phyloP scores from a whole-genome alignment of 2,329 filamentous ascomycete genomes.

The Diaporthe ampelina region DNA sequence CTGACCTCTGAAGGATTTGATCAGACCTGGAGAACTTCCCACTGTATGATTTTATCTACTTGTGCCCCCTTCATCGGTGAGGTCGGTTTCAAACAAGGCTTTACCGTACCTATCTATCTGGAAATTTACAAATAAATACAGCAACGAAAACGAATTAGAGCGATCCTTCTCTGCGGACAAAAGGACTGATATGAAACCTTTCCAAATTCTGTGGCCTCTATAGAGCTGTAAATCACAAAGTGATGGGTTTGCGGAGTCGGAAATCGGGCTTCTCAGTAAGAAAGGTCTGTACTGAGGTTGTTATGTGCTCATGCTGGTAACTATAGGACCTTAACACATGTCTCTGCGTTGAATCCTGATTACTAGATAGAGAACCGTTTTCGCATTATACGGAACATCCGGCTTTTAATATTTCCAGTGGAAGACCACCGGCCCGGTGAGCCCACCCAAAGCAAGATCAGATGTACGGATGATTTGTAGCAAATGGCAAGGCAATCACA shows the following conservation, averaged over 20 bases:
- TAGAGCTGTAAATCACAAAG: not conserved
- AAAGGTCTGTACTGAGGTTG: not conserved
- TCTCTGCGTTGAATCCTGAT: not conserved
- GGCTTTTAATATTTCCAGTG: not conserved
- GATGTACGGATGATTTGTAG: not conserved
- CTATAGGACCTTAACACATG: not conserved
- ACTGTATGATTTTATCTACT: no score
- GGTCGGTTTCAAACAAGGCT: no score
- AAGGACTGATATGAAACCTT: no score
- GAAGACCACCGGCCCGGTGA: not conserved
- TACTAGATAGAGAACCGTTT: not conserved
- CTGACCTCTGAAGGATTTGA: no score
- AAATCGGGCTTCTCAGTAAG: not conserved
- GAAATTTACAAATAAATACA: no score
- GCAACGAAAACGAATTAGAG: no score
- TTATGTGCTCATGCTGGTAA: not conserved
- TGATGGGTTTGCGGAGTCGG: not conserved
- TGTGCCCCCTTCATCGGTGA: no score
- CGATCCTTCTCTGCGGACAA: no score
- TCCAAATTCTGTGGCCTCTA: not conserved
- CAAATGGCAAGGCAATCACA: not conserved
- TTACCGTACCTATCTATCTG: not conserved
- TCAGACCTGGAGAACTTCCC: no score
- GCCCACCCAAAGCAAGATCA: not conserved
- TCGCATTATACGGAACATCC: not conserved